These are phyloP conservation scores for Oryza officinalis DNA, from an alignment of 176 grass and related monocot genomes.

Conservation along the genomic window DNA sequence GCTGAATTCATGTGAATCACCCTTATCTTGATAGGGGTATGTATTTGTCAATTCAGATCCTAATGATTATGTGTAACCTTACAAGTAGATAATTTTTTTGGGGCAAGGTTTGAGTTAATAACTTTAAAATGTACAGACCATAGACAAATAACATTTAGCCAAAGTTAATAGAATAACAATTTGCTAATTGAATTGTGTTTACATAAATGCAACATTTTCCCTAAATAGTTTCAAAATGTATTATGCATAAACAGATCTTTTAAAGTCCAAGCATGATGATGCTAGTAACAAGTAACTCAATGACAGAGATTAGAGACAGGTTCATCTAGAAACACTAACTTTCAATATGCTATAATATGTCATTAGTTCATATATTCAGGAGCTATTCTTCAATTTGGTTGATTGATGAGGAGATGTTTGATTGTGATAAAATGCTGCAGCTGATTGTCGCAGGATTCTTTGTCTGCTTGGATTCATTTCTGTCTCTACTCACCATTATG, in stretches of 20 bases:
- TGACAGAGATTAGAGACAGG: neutral
- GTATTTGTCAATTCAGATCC: constrained; percentile 6
- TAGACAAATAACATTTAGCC: neutral
- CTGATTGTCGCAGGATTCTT: constrained; percentile 87
- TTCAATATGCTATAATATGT: neutral
- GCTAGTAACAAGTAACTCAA: neutral
- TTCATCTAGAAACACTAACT: neutral
- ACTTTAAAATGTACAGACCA: neutral
- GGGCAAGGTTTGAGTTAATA: neutral
- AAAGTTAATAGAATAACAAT: neutral
- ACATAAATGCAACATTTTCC: neutral
- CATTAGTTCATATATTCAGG: neutral
- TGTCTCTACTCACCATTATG: constrained; percentile 91
- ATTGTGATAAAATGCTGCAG: constrained; percentile 77
- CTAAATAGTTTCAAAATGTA: neutral
- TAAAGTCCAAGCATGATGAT: neutral
- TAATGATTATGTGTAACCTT: neutral
- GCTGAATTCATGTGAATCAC: constrained; percentile 12
- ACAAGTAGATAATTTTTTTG: neutral
- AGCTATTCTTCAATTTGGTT: constrained; percentile 5
- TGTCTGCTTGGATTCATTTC: constrained; percentile 93
- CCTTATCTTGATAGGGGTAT: neutral
- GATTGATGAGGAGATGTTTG: constrained; percentile 41
- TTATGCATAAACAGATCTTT: neutral
- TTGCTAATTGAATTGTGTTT: neutral